phyloP scores from a whole-genome alignment of 805 yeast species.

The Candida insectorum region DNA sequence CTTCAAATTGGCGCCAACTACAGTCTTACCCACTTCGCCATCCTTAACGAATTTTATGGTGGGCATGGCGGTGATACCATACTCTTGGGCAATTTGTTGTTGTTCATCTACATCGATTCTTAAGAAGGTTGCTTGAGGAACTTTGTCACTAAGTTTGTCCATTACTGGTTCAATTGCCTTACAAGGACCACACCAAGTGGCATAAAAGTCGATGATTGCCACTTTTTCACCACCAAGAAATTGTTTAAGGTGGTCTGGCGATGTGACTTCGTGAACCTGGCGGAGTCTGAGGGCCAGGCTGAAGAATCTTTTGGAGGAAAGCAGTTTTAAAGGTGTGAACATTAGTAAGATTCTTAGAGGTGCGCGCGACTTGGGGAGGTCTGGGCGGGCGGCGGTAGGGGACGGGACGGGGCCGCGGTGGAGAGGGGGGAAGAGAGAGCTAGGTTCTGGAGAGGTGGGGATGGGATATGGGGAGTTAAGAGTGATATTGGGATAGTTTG shows the following conservation, averaged over 20 bases:
- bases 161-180: constrained; percentile 39
- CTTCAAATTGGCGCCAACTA: constrained; percentile 64
- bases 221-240: constrained; percentile 24
- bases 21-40: constrained; percentile 53
- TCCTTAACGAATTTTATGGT: constrained; percentile 62
- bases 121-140: constrained; percentile 54
- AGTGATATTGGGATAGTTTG: too few species aligned
- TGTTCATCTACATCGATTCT: constrained; percentile 71
- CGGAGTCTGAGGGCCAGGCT: not conserved
- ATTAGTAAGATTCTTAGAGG: too few species aligned
- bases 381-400: too few species aligned
- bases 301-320: constrained; percentile 1
- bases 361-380: too few species aligned
- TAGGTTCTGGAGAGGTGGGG: too few species aligned
- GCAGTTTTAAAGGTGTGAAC: too few species aligned
- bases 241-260: constrained; percentile 22
- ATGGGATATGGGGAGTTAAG: too few species aligned
- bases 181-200: constrained; percentile 47
- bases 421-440: too few species aligned
- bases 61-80: constrained; percentile 73
- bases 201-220: constrained; percentile 38
- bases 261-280: constrained; percentile 26
- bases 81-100: constrained; percentile 56
- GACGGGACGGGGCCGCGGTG: too few species aligned
- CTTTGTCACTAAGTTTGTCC: constrained; percentile 28